phyloP scores from a whole-genome alignment of 106 monocot species.

The Dendrobium officinale region DNA sequence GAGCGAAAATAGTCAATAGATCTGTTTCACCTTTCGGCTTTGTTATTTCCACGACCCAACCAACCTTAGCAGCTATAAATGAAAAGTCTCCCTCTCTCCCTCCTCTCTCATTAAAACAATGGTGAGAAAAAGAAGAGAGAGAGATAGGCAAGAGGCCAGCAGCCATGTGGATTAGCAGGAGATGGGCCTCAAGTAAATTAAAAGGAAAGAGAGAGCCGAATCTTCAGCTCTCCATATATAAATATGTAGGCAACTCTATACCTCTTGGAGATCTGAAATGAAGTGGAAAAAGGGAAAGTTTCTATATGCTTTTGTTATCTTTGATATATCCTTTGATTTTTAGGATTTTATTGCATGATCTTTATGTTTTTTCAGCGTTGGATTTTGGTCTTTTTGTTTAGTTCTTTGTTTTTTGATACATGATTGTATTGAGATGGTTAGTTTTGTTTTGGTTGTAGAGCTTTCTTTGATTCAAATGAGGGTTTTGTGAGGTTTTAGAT shows the following conservation, averaged over 20 bases:
- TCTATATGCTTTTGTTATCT: not conserved
- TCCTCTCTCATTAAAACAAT: not conserved
- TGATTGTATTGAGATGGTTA: not conserved
- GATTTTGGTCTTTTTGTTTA: not conserved
- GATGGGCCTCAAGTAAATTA: not conserved
- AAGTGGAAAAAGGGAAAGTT: not conserved
- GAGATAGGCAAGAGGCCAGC: not conserved
- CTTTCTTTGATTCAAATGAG: constrained; percentile 1
- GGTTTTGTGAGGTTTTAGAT: not conserved
- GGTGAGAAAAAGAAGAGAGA: not conserved
- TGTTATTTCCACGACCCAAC: no score
- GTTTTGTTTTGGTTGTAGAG: not conserved
- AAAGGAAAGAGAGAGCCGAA: not conserved
- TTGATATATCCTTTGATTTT: not conserved
- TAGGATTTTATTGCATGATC: not conserved
- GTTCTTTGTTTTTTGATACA: not conserved
- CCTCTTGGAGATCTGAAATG: not conserved
- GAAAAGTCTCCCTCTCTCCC: not conserved
- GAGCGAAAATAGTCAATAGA: no score
- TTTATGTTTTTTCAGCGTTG: not conserved
- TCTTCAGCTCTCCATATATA: not conserved
- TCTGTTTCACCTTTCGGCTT: no score
- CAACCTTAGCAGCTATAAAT: not conserved
- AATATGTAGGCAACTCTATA: not conserved
- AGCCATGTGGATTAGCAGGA: not conserved